phyloP scores from a whole-genome alignment of 257 asterid species.

The Solanum gandarillasii region DNA sequence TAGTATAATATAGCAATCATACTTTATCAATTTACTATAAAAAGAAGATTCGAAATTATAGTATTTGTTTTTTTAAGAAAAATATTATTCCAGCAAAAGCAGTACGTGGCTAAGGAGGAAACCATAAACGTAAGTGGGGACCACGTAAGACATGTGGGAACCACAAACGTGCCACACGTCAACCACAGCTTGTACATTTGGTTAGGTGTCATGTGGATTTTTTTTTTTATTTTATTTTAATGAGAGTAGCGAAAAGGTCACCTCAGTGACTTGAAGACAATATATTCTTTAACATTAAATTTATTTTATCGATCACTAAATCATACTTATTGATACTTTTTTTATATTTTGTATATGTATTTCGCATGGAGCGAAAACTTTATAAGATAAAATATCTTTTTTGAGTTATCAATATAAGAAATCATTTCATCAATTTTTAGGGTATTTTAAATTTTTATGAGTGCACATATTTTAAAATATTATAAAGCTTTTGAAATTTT shows the following conservation, averaged over 20 bases:
- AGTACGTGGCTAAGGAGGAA: slow-evolving; percentile 6
- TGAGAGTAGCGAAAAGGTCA: neutral
- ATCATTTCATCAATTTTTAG: too few relatives aligned
- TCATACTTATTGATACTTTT: too few relatives aligned
- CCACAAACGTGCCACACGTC: slow-evolving; percentile 24
- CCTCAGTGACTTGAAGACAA: neutral
- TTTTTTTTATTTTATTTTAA: neutral
- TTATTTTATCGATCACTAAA: too few relatives aligned
- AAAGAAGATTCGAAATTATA: neutral
- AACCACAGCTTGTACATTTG: neutral
- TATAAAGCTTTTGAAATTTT: too few relatives aligned
- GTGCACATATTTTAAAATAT: too few relatives aligned
- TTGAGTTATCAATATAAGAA: too few relatives aligned
- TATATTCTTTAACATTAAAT: neutral
- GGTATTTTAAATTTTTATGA: too few relatives aligned
- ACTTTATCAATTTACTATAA: neutral
- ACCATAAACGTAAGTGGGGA: neutral
- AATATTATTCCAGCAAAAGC: neutral
- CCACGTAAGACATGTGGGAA: neutral
- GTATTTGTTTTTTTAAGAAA: neutral
- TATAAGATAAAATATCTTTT: too few relatives aligned
- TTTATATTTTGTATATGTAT: too few relatives aligned
- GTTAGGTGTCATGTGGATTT: slow-evolving; percentile 9
- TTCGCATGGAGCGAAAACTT: too few relatives aligned
- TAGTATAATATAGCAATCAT: too few relatives aligned